Conservation (phyloP, 2,329 filamentous ascomycete genomes). For the Arthrobotrys megalospora region DNA sequence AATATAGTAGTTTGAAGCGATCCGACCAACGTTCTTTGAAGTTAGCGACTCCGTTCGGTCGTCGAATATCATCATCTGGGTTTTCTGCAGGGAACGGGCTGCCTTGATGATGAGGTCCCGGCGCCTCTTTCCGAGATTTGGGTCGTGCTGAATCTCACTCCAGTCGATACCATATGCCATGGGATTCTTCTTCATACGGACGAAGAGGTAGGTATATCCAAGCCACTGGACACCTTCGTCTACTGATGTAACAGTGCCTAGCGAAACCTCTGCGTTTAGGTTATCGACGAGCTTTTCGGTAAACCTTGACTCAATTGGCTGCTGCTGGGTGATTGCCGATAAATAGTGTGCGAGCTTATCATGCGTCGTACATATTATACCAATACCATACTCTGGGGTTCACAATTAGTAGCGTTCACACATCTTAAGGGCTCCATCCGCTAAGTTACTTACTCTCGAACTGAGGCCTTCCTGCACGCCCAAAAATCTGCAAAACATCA, state of each 20-base stretch:
- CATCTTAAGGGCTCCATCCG: background rate
- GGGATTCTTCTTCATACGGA: constrained; percentile 93
- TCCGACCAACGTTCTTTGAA: constrained; percentile 94
- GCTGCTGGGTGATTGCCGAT: constrained; percentile 91
- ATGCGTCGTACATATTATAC: constrained; percentile 97
- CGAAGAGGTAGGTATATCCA: constrained; percentile 96
- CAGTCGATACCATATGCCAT: constrained; percentile 95
- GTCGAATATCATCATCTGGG: constrained; percentile 99
- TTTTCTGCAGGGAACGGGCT: constrained; percentile 86
- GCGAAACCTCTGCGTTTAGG: constrained; percentile 90
- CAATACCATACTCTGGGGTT: constrained; percentile 84
- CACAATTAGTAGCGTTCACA: background rate
- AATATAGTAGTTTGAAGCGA: constrained; percentile 97
- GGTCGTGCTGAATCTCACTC: constrained; percentile 89
- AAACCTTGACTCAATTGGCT: constrained; percentile 97
- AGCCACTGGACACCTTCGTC: constrained; percentile 96
- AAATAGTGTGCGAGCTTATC: constrained; percentile 94
- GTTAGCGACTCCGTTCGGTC: constrained; percentile 92
- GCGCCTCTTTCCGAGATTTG: constrained; percentile 85
- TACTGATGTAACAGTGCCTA: constrained; percentile 96
- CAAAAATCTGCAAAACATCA: constrained; percentile 97
- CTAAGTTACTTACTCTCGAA: constrained; percentile 74
- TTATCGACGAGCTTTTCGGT: constrained; percentile 96
- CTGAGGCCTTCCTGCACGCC: constrained; percentile 95
- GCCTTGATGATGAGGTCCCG: constrained; percentile 90